These are phyloP conservation scores for Wickerhamiella vanderwaltii DNA, from an alignment of 805 yeast genomes.

Conservation along the genomic window DNA sequence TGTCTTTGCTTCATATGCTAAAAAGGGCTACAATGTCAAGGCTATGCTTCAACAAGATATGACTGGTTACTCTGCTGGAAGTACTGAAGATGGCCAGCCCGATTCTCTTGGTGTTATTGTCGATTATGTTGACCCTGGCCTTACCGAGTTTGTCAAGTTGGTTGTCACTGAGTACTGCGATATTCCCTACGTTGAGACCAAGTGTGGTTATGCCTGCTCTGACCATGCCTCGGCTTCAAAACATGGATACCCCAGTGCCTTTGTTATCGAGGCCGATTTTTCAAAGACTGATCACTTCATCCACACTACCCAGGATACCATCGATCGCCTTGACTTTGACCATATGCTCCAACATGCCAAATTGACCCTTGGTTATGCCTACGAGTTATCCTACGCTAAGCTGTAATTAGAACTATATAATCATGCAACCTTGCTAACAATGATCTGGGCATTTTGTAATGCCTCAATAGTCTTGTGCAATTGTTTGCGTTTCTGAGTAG, in stretches of 20 bases:
- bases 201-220: constrained; percentile 87
- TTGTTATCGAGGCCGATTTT: constrained; percentile 68
- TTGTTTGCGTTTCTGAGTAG: constrained; percentile 89
- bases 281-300: constrained; percentile 53
- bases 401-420: background rate
- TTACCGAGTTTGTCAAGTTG: constrained; percentile 50
- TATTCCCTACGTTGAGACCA: constrained; percentile 60
- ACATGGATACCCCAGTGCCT: constrained; percentile 73
- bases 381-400: constrained; percentile 40
- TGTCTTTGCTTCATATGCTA: constrained; percentile 46
- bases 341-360: constrained; percentile 76
- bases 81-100: constrained; percentile 38
- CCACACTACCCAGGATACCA: constrained; percentile 67
- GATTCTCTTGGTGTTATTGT: constrained; percentile 71
- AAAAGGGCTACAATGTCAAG: constrained; percentile 40
- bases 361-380: constrained; percentile 57
- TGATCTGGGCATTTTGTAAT: constrained; percentile 74
- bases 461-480: constrained; percentile 92
- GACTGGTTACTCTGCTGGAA: constrained; percentile 63
- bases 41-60: constrained; percentile 92
- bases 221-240: constrained; percentile 82
- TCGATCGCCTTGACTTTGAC: constrained; percentile 63
- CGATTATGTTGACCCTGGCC: constrained; percentile 47
- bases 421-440: constrained; percentile 37
- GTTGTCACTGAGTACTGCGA: constrained; percentile 50